Evolutionary conservation across 305 asterid genomes (phyloP).

Genomic region (Fraxinus dipetala): DNA sequence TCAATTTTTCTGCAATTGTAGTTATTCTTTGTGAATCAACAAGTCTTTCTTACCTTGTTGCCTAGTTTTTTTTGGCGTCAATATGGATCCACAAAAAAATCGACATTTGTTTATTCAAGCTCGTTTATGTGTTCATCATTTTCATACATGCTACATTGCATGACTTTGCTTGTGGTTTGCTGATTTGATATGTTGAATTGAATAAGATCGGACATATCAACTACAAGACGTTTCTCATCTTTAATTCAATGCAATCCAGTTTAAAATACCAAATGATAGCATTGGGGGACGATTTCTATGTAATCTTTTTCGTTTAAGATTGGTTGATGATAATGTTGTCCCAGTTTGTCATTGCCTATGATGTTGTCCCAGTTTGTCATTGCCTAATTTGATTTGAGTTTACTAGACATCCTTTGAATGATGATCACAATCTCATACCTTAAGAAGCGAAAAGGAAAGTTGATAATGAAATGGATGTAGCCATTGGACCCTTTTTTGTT

Average conservation of each 20-base stretch:
- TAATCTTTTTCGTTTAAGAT: not conserved
- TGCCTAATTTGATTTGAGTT: not conserved
- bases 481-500: not conserved
- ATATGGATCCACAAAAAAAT: not conserved
- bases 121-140: not conserved
- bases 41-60: not conserved
- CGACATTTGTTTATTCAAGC: not conserved
- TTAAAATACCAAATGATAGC: not conserved
- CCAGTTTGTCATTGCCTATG: not conserved
- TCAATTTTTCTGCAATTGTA: not conserved
- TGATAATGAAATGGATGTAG: not conserved
- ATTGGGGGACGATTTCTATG: not conserved
- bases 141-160: not conserved
- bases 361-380: not conserved
- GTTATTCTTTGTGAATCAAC: not conserved
- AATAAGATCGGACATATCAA: no score
- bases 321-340: not conserved
- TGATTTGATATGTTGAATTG: no score
- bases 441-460: not conserved
- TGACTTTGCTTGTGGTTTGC: not conserved
- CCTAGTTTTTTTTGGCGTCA: not conserved
- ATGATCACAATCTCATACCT: not conserved
- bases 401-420: not conserved
- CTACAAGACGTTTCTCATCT: not conserved
- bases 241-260: not conserved